Evolutionary conservation across 129 eudicot species (phyloP).

Genomic region (Centaurea solstitialis): DNA sequence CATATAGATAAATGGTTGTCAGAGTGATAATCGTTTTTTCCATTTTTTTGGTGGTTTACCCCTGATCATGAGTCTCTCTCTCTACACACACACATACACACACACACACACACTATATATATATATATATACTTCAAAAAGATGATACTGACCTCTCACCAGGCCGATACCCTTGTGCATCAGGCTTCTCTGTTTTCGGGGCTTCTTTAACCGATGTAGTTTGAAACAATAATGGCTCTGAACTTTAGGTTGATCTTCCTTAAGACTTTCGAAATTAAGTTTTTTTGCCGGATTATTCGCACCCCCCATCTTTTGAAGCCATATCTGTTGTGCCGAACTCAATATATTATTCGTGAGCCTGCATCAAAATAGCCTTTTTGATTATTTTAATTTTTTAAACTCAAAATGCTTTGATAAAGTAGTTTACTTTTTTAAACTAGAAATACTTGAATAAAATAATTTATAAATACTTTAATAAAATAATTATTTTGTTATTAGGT

Average conservation of each 20-base stretch:
- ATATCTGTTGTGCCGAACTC: conserved; percentile 90
- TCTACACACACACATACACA: not conserved
- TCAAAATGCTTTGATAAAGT: too few relatives aligned
- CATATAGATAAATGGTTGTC: too few relatives aligned
- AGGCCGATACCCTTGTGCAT: conserved; percentile 74
- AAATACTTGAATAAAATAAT: too few relatives aligned
- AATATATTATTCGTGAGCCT: conserved; percentile 94
- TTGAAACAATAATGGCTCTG: conserved; percentile 42
- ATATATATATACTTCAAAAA: not conserved
- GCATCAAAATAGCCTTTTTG: conserved; percentile 14
- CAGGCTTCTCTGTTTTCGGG: conserved; percentile 39
- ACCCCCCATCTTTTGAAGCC: conserved; percentile 94
- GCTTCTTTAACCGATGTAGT: conserved; percentile 38
- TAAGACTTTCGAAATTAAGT: conserved; percentile 45
- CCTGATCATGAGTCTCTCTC: too few relatives aligned
- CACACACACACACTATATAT: too few relatives aligned
- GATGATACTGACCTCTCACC: conserved; percentile 77
- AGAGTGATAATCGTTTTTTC: too few relatives aligned
- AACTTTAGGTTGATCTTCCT: conserved; percentile 48
- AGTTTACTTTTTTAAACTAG: too few relatives aligned
- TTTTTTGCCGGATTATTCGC: conserved; percentile 63
- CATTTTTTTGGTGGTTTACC: too few relatives aligned
- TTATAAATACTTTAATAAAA: too few relatives aligned
- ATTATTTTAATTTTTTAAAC: too few relatives aligned
- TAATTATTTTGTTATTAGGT: too few relatives aligned